Evolutionary conservation across 2,329 filamentous ascomycete species (phyloP).

Genomic region (Raffaelea arxii): DNA sequence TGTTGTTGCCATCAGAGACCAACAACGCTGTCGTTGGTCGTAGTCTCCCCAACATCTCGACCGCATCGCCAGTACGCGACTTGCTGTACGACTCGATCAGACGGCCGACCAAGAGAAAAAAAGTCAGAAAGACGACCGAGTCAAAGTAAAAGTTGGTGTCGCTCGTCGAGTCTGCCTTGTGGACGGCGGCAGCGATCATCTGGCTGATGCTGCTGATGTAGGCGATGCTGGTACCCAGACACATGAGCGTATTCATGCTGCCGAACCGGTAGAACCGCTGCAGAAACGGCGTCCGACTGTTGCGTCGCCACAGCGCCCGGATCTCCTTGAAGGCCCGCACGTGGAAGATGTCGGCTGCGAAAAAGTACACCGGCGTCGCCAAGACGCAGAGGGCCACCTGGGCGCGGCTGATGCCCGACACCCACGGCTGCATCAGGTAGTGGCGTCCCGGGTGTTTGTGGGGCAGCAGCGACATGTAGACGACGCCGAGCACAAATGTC

Average conservation of each 20-base stretch:
- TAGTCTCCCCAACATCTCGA: slow-evolving; percentile 68
- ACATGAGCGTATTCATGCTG: slow-evolving; percentile 94
- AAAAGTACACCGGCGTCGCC: slow-evolving; percentile 79
- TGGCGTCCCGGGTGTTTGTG: slow-evolving; percentile 44
- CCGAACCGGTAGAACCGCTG: slow-evolving; percentile 84
- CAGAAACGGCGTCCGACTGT: slow-evolving; percentile 62
- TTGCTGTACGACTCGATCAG: slow-evolving; percentile 85
- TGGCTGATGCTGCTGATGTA: slow-evolving; percentile 76
- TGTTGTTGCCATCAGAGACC: slow-evolving; percentile 35
- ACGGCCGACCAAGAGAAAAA: slow-evolving; percentile 71
- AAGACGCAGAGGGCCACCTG: slow-evolving; percentile 75
- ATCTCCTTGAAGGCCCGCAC: slow-evolving; percentile 69
- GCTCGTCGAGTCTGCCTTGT: slow-evolving; percentile 26
- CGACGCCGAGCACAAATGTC: slow-evolving; percentile 77
- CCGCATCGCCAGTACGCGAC: slow-evolving; percentile 77
- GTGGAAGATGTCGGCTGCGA: slow-evolving; percentile 80
- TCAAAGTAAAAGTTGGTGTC: slow-evolving; percentile 70
- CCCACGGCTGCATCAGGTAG: slow-evolving; percentile 63
- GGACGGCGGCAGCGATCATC: slow-evolving; percentile 53
- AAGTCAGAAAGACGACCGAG: slow-evolving; percentile 81
- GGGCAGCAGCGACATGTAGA: slow-evolving; percentile 78
- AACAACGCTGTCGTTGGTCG: slow-evolving; percentile 69
- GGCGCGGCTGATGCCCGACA: slow-evolving; percentile 61
- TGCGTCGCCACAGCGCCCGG: slow-evolving; percentile 62
- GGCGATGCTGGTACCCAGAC: slow-evolving; percentile 76